Conservation (phyloP, 2,329 filamentous ascomycete genomes). For the Colletotrichum horii region DNA sequence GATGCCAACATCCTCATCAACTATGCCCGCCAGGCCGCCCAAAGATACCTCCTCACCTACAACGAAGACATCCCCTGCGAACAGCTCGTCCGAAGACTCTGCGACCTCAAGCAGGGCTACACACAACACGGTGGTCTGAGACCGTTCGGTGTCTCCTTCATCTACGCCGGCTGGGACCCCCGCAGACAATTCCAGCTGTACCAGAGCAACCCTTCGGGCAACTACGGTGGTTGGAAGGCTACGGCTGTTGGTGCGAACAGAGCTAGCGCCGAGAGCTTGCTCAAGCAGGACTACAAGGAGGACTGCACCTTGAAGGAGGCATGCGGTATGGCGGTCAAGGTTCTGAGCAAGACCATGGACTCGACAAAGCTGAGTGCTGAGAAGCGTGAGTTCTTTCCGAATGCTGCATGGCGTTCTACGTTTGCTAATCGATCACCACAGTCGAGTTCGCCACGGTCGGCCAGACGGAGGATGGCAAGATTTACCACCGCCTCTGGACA, state of each 20-base stretch:
- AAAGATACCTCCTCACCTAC: conserved; percentile 97
- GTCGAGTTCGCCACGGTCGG: conserved; percentile 99
- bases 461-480: conserved; percentile 91
- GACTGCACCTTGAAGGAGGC: conserved; percentile 96
- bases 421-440: conserved; percentile 43
- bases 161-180: conserved; percentile 97
- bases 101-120: conserved; percentile 98
- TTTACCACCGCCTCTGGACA: conserved; percentile 97
- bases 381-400: conserved; percentile 77
- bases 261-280: conserved; percentile 91
- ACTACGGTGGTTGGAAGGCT: conserved; percentile 99
- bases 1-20: conserved; percentile 99
- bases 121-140: conserved; percentile 98
- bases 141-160: conserved; percentile 98
- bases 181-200: conserved; percentile 98
- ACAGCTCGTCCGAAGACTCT: conserved; percentile 94
- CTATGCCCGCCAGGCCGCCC: conserved; percentile 95
- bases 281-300: conserved; percentile 99
- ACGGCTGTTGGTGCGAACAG: conserved; percentile 98
- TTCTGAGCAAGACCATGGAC: conserved; percentile 99
- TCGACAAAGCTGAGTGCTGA: conserved; percentile 98
- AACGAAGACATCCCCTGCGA: conserved; percentile 99
- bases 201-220: conserved; percentile 97
- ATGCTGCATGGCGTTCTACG: not conserved
- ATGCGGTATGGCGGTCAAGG: conserved; percentile 96